Percentiles rank a stretch among this genome's conserved stretches.
Conservation (phyloP, 345 rosid species). For the Mangifera indica region DNA sequence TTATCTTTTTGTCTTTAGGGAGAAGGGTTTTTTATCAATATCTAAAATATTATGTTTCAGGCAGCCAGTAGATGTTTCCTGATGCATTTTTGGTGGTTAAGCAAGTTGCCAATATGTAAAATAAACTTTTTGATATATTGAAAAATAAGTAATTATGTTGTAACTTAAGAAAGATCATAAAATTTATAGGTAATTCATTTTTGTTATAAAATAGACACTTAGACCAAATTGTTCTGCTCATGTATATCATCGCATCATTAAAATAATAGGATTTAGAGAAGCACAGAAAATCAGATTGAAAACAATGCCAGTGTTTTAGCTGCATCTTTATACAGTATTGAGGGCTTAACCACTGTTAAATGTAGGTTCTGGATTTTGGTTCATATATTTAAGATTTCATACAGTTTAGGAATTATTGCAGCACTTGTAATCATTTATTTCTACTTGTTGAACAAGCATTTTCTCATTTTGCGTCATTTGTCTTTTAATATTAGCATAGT, state of each 20-base stretch:
- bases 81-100: neutral
- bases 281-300: neutral
- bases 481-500: neutral
- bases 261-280: neutral
- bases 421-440: slow-evolving; percentile 3
- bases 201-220: neutral
- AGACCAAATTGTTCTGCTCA: neutral
- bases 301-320: neutral
- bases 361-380: neutral
- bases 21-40: neutral
- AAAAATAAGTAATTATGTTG: neutral
- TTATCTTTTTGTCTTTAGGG: too few relatives aligned
- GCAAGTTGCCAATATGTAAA: neutral
- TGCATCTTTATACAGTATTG: neutral
- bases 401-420: neutral
- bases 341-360: neutral
- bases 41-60: neutral
- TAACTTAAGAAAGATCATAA: neutral
- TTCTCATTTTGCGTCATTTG: neutral
- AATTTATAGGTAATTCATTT: neutral
- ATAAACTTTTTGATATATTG: neutral
- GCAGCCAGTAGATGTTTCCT: neutral
- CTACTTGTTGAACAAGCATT: neutral
- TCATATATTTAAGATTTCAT: neutral
- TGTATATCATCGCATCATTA: neutral